Base-by-base conservation (phyloP, 2,329 filamentous ascomycete genomes). In the Colletotrichum tropicicola region DNA sequence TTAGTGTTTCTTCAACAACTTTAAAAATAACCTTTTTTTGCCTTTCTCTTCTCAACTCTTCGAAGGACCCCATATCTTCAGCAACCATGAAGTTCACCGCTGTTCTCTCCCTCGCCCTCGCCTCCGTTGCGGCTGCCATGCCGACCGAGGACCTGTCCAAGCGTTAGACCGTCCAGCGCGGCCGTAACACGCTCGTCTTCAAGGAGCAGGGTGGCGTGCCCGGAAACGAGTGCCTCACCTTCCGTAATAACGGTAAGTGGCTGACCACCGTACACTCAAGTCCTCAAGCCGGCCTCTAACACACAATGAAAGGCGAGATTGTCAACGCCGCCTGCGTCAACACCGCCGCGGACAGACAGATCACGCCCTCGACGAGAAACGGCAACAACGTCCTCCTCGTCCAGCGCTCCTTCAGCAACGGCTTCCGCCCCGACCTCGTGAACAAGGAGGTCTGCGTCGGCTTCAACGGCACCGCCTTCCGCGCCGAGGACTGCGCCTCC, bases 281-380 rank as follows among this genome's bases (percentile, higher is more conserved):
- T n/a, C n/a, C n/a, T n/a, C n/a, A n/a, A n/a, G n/a, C n/a, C n/a
- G n/a, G n/a, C n/a, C 5, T 8, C 59, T 55, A 43, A 67, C 59
- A 30, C 23, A 3, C 13, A 27, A 32, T 1, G 5, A 5, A 30
- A 79, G 78, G 79, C 59, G 75, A 80, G 63, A 80, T 80, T 19
- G 79, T 80, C 47, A 75, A 81, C 54, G 77, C 78, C 27, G 78
- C 78, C 28, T 80, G 78, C 53, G 77, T 73, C 52, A 67, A 76
- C 66, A 70, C 70, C 3, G 70, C 77, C 6, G 77, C 75, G 7
- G 78, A 80, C 69, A 74, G 78, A n/a, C 76, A 81, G 69, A 70
- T 80, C 3, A 79, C 75, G 4, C 77, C 78, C 12, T 73, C 74
- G 7, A 78, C 73, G 7, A 54, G 76, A 23, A 68, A 72, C 39